Evolutionary conservation across 2,329 filamentous ascomycete species (phyloP), one percentile per base, ranked within the genome.

Genomic region (Penicillium sp.): DNA sequence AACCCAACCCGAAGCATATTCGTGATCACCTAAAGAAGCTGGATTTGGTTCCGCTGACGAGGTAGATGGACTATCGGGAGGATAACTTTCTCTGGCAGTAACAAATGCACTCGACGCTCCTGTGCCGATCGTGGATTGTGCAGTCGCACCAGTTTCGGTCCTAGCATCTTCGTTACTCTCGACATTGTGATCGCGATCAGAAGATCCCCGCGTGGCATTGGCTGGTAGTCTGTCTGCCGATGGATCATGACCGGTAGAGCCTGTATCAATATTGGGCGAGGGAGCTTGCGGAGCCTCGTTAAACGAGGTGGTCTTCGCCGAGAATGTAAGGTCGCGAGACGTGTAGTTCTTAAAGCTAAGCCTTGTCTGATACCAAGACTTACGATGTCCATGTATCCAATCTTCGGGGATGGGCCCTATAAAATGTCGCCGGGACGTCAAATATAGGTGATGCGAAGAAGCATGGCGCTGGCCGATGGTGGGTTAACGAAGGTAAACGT

Each of bases 401-500:
- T 82, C 83, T 63, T 83, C 81, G 46, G 84, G 84, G 35, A 87
- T 83, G 35, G 84, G 84, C 0, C 84, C 84, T 58, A 87, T 84
- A 70, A 87, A 87, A 70, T 81, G 81, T 55, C 84, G 81, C 55
- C 81, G 77, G 52, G 78, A 82, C 6, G 84, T 87, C 62, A 84
- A 72, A 69, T 86, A 79, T 42, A 87, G 71, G 65, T 87, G 84
- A 58, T 82, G 78, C 23, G 83, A 77, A 45, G 81, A 83, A 49
- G 83, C 81, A 77, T 87, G 82, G 73, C 82, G 79, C 81, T 79
- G 65, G 61, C 30, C 12, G 45, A 11, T 14, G 45, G 43, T 23
- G 57, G 46, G 24, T 59, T 28, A 58, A 38, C 53, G 40, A 47
- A 33, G 12, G 11, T 12, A 24, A 11, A 30, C 2, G 5, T 47